Base-by-base conservation (phyloP, 1,284 basidiomycete genomes). In the Hypsizygus ulmarius region DNA sequence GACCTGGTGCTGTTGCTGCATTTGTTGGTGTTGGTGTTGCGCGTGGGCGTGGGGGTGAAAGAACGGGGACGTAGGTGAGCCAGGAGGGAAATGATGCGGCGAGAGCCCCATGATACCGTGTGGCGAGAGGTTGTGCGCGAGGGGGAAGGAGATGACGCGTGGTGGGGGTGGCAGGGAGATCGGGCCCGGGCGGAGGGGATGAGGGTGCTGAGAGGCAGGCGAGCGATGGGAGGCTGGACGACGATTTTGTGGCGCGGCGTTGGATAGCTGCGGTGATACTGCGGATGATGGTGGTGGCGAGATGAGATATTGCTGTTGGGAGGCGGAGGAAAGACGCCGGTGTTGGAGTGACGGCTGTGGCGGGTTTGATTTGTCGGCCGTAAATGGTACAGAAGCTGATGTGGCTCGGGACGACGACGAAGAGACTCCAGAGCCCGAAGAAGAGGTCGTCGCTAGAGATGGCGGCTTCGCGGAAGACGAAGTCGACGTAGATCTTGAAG, bases 121-220 rank as follows among this genome's bases (percentile, higher is more conserved):
- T 6, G 73, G 73, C 30, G 64, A 63, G 42, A 61, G 52, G 38
- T 47, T 55, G 10, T 39, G 69, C 11, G 66, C 47, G 12, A 69
- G 69, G 8, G 69, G 42, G 40, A 54, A 53, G 12, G 47, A 79
- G 11, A 70, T 59, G 25, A 77, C 73, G 3, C 67, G 66, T 9
- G 64, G 68, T 0, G 78, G 78, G 0, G 86, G 85, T 7, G 86
- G 86, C 18, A 88, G 71, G 0, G 81, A 64, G 40, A 88, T 88
- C 0, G 81, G 80, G 0, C 86, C 85, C 1, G 86, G 87, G 55
- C 84, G 86, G 45, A 78, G 74, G 16, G 77, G 76, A 52, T 81
- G 78, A n/a, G 68, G 60, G 10, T 65, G 64, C 64, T 62, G 33
- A 64, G 66, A 12, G 59, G 49, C 42, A 44, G 42, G 28, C 8